Evolutionary conservation across 352 stramenopile genomes (phyloP), one percentile per base, ranked within the genome.

Genomic region (Globisporangium solare): DNA sequence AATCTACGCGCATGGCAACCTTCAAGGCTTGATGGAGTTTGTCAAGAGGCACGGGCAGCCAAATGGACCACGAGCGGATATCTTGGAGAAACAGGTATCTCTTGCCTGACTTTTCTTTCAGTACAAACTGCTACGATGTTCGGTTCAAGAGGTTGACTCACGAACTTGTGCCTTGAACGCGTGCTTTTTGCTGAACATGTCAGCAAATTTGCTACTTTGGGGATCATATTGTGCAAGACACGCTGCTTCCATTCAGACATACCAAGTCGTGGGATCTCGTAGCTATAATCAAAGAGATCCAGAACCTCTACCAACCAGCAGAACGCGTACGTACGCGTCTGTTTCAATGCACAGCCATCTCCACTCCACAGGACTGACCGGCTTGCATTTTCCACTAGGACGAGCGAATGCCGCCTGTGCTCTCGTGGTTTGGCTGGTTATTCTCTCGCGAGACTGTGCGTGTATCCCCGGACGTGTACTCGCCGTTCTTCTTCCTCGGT

Each of bases 191-290:
- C 5, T n/a, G 13, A 43, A 20, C 46, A 55, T 0, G 5, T 3
- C 45, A 80, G 71, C 56, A 66, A 6, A 69, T 85, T 35, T 81
- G 73, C 63, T 85, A 80, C 56, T 76, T 85, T 56, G 71, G 74
- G 3, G 70, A 85, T 54, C 74, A 85, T 47, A 46, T 81, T 8
- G 42, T 80, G 56, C 72, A 82, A 22, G 71, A 85, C 49, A 61
- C 79, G 18, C 50, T 74, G 13, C 54, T 71, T 14, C 71, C 72
- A 43, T 51, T 60, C 17, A 61, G 64, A 17, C 66, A 68, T 52
- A 67, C 60, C 6, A 61, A 49, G n/a, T 56, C 51, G 14, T 85
- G 74, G 74, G 74, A 82, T 40, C 51, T 74, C 1, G 60, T 85
- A 6, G 69, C 74, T 3, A 59, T 85, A 51, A 63, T 85, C 27